Evolutionary conservation across 164 flowering plant genomes (phyloP), one percentile per base, ranked within the genome.

Genomic region (Stephania yunnanensis): DNA sequence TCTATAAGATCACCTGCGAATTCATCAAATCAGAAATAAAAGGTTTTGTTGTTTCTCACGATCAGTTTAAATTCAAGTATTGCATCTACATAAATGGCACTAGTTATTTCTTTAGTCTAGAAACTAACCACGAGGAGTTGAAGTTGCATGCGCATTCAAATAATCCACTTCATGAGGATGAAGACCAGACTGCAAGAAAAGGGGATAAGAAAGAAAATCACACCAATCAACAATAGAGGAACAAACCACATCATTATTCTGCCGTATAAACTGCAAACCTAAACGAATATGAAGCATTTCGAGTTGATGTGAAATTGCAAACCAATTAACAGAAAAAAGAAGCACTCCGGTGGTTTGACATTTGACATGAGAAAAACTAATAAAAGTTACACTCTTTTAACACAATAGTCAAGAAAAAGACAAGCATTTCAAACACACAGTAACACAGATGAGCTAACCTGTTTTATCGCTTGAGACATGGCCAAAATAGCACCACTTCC

Each of bases 101-200:
- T 61, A n/a, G 22, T 4, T 61, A 61, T 61, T 55, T 46, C 70
- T 20, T 46, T 55, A 66, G 36, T 76, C 73, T 29, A 69, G 50
- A 52, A 10, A 22, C 29, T 79, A 86, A 93, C 98, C 99, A 70
- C 93, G 69, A 68, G 94, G 92, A 61, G 99, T 93, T 15, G 99
- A 96, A 73, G 99, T 94, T 58, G 98, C 98, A 89, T 96, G 99
- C 31, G 99, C 97, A 85, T 96, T 96, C 68, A 94, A 75, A 76
- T 94, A 94, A 80, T 90, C 89, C 78, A 96, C 97, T 81, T 94
- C 88, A 72, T 84, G 50, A 58, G 93, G 91, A 75, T 76, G 84
- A 77, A 94, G 82, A 44, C 97, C 95, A 22, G 97, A 90, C 98
- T 96, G 97, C 87, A 78, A 78, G 53, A 68, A 22, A 84, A 8